phyloP scores from a whole-genome alignment of 2,329 filamentous ascomycete genomes.

The Ilyonectria destructans region DNA sequence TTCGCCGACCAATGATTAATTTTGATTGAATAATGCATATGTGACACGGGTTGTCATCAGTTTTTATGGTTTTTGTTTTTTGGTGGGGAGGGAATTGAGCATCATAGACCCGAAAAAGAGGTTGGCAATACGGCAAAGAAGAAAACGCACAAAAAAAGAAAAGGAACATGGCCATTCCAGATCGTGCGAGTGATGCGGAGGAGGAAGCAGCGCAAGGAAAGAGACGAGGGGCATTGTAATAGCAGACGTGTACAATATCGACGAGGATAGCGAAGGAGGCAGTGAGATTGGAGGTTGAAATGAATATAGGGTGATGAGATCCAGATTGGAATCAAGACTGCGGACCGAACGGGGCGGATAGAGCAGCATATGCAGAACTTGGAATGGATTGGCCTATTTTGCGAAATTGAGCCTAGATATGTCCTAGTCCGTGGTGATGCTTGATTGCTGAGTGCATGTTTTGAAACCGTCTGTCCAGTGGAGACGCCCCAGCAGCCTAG shows the following conservation, averaged over 20 bases:
- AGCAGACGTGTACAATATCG: slow-evolving; percentile 49
- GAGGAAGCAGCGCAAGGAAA: slow-evolving; percentile 23
- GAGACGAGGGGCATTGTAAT: slow-evolving; percentile 43
- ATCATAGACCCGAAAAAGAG: slow-evolving; percentile 51
- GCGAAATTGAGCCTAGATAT: slow-evolving; percentile 37
- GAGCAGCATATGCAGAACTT: slow-evolving; percentile 39
- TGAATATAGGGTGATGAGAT: slow-evolving; percentile 47
- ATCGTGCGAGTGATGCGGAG: slow-evolving; percentile 19
- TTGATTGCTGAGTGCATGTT: slow-evolving; percentile 5
- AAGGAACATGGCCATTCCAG: slow-evolving; percentile 26
- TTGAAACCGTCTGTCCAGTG: slow-evolving; percentile 15
- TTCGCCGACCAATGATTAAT: slow-evolving; percentile 60
- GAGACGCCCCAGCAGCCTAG: not conserved
- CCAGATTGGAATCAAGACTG: slow-evolving; percentile 48
- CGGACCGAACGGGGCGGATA: slow-evolving; percentile 22
- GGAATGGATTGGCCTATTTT: slow-evolving; percentile 46
- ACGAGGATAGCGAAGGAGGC: slow-evolving; percentile 34
- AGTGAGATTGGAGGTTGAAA: slow-evolving; percentile 33
- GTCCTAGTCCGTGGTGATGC: slow-evolving; percentile 32
- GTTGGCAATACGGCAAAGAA: slow-evolving; percentile 39
- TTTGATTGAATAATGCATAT: slow-evolving; percentile 54
- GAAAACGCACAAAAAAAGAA: slow-evolving; percentile 38
- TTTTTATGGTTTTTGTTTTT: slow-evolving; percentile 43
- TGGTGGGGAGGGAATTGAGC: slow-evolving; percentile 39
- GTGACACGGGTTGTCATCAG: slow-evolving; percentile 53